Evolutionary conservation across 257 asterid genomes (phyloP), one percentile per base, ranked within the genome.

Genomic region (Ehretia macrophylla): DNA sequence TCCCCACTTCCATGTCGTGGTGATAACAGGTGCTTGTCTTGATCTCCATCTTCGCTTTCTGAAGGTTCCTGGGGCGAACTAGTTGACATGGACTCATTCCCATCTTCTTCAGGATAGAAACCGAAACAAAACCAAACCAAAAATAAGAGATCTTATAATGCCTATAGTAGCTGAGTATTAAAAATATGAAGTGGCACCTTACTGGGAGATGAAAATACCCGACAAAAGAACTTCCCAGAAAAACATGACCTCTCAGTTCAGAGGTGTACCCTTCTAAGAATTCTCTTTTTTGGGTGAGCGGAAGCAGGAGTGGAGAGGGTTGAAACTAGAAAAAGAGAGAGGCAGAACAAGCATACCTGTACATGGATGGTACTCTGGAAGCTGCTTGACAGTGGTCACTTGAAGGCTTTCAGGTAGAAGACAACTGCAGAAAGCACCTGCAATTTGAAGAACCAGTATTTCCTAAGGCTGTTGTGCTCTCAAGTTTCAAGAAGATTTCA

Each of bases 391-490:
- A 17, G 77, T 72, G 14, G 85, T 70, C 11, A 56, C 85, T 75
- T 79, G 81, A 59, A 75, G 81, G 65, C 75, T 75, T 67, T 79
- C 85, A 63, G 85, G 85, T 50, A 79, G 77, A 72, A 79, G 75
- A 72, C 85, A 79, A 60, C 72, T 75, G 67, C 85, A 79, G 62
- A 75, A 73, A 72, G 85, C 74, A 69, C 85, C 85, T 75, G 75
- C 54, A 60, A 56, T 65, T 38, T 14, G 54, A 65, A 14, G 35
- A 49, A 16, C 4, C 53, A 65, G 56, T 8, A 35, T 46, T 10
- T 58, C 35, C 35, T 27, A 27, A 27, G 3, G 35, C 35, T 27
- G 35, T 27, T 27, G 35, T 27, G 3, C 35, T 27, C 35, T 27
- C 3, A 27, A 27, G 35, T 27, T 27, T 6, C 3, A 27, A 27